These are phyloP conservation scores for Casuarina glauca DNA, from an alignment of 306 rosid genomes.

Conservation along the genomic window DNA sequence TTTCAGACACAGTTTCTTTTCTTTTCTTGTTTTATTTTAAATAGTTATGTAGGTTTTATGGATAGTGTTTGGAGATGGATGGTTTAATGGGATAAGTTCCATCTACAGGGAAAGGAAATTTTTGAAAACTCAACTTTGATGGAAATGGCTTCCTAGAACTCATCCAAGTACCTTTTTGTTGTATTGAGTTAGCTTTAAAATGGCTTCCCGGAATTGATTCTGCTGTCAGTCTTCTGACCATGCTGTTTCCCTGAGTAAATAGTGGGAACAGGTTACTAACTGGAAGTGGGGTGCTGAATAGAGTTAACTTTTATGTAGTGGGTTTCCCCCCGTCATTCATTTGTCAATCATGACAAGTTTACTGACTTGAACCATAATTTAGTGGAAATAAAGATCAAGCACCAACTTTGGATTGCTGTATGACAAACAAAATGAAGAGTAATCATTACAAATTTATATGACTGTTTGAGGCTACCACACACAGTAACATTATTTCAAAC, in stretches of 20 bases:
- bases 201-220: background rate
- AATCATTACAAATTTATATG: too few relatives aligned
- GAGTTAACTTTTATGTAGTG: background rate
- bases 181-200: background rate
- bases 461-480: background rate
- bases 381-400: background rate
- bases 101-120: background rate
- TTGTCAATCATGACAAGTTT: slow-evolving; percentile 1
- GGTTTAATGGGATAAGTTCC: background rate
- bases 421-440: background rate
- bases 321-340: background rate
- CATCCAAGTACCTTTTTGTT: background rate
- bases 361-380: background rate
- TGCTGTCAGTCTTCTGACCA: background rate
- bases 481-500: background rate
- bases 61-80: background rate
- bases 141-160: background rate
- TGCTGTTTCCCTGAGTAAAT: background rate
- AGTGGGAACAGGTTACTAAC: background rate
- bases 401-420: background rate
- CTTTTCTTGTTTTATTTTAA: too few relatives aligned
- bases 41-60: background rate
- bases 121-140: background rate
- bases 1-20: background rate
- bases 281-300: background rate